phyloP scores from a whole-genome alignment of 495 filamentous ascomycete genomes.

The Diplogelasinospora grovesii region DNA sequence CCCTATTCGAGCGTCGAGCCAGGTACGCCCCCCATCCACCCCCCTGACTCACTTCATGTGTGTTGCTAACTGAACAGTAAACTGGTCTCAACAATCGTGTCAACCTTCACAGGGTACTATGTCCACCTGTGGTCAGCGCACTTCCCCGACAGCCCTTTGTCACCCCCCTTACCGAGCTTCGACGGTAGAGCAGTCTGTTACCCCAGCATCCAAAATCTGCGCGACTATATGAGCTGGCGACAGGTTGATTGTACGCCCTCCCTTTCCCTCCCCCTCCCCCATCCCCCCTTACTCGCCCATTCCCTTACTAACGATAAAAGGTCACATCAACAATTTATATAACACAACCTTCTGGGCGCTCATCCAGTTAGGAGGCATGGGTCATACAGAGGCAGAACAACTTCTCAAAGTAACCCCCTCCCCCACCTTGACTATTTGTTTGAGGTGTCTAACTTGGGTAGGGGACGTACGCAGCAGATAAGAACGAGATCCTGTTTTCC shows the following conservation, averaged over 20 bases:
- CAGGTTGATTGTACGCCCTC: slow-evolving; percentile 79
- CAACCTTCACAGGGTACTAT: slow-evolving; percentile 91
- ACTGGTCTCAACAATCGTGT: slow-evolving; percentile 81
- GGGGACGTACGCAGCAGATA: slow-evolving; percentile 78
- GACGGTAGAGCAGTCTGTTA: slow-evolving; percentile 89
- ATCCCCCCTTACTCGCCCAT: too few species aligned
- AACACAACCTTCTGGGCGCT: slow-evolving; percentile 96
- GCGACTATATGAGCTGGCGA: slow-evolving; percentile 95
- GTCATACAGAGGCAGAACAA: slow-evolving; percentile 68
- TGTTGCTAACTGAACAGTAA: too few species aligned
- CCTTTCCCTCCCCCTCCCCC: too few species aligned
- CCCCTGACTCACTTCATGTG: too few species aligned
- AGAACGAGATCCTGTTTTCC: slow-evolving; percentile 93
- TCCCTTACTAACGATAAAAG: slow-evolving; percentile 33
- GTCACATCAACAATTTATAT: slow-evolving; percentile 96
- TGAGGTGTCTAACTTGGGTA: slow-evolving; percentile 33
- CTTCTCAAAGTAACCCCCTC: slow-evolving; percentile 64
- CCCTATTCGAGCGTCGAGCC: slow-evolving; percentile 78
- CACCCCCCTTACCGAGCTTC: slow-evolving; percentile 76
- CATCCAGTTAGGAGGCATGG: slow-evolving; percentile 69
- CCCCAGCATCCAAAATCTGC: slow-evolving; percentile 66
- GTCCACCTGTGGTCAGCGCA: slow-evolving; percentile 69
- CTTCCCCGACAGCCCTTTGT: slow-evolving; percentile 62
- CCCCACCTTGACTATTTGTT: too few species aligned
- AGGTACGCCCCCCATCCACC: slow-evolving; percentile 49